Evolutionary conservation across 192 early-diverging fungal species (phyloP).

Genomic region (Podila minutissima): DNA sequence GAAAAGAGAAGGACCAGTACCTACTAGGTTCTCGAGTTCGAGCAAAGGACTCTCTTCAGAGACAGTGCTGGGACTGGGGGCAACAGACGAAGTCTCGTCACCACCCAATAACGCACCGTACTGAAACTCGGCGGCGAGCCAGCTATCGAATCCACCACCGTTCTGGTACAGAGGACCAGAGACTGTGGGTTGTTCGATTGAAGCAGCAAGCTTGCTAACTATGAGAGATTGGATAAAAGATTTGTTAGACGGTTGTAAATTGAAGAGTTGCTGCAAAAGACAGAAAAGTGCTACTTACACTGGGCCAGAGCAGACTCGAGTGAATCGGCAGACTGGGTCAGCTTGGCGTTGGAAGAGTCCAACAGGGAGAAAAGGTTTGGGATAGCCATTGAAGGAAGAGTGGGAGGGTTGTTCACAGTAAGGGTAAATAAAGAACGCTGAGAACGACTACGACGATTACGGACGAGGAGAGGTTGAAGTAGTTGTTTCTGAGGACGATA

Average conservation of each 20-base stretch:
- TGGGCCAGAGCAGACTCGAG: slow-evolving; percentile 37
- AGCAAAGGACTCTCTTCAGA: slow-evolving; percentile 11
- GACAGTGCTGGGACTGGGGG: slow-evolving; percentile 6
- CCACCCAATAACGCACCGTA: slow-evolving; percentile 7
- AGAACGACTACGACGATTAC: neutral
- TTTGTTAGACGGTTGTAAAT: neutral
- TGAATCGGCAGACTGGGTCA: slow-evolving; percentile 26
- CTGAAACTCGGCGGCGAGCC: slow-evolving; percentile 25
- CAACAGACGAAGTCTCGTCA: slow-evolving; percentile 7
- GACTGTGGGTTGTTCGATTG: slow-evolving; percentile 3
- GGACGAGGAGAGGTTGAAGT: neutral
- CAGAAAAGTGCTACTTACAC: slow-evolving; percentile 17
- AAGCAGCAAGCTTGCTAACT: slow-evolving; percentile 34
- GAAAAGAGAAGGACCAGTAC: slow-evolving; percentile 7
- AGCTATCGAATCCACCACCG: slow-evolving; percentile 27
- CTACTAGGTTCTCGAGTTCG: neutral
- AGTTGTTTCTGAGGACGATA: neutral
- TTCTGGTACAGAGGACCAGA: neutral
- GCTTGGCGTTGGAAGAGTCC: slow-evolving; percentile 5
- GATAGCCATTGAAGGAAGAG: slow-evolving; percentile 14
- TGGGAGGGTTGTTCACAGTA: neutral
- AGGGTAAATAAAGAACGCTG: slow-evolving; percentile 3
- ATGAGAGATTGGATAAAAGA: neutral
- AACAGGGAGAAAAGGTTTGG: slow-evolving; percentile 13
- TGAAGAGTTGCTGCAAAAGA: neutral